phyloP scores from a whole-genome alignment of 257 asterid species.

The Solanum piurae region DNA sequence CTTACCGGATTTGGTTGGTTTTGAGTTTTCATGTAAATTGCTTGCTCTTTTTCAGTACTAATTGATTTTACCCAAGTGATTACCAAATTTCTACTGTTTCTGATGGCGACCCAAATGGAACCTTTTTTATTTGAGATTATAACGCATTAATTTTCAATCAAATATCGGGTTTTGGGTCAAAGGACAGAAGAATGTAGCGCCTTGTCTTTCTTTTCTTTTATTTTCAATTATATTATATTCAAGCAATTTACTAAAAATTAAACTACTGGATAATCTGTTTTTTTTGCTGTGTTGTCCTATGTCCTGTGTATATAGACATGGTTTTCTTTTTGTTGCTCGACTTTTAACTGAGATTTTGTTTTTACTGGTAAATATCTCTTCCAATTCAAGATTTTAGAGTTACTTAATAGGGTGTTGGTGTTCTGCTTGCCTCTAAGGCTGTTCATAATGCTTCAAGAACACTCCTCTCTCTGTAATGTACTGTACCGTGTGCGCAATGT shows the following conservation, averaged over 20 bases:
- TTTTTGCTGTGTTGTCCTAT: neutral
- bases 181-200: neutral
- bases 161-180: neutral
- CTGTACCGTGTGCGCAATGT: neutral
- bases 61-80: neutral
- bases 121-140: neutral
- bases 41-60: neutral
- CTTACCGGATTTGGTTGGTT: neutral
- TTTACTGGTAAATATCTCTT: neutral
- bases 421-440: neutral
- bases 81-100: neutral
- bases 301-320: neutral
- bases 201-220: neutral
- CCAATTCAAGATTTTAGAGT: neutral
- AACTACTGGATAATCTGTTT: neutral
- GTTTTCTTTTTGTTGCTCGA: neutral
- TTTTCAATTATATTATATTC: neutral
- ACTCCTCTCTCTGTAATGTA: neutral
- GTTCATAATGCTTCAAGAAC: neutral
- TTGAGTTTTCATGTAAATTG: neutral
- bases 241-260: neutral
- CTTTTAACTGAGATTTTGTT: neutral
- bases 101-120: neutral
- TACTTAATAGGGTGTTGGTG: neutral
- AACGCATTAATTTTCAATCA: neutral